Base-by-base conservation (phyloP, 164 flowering plant species). In the Vitis vinifera region DNA sequence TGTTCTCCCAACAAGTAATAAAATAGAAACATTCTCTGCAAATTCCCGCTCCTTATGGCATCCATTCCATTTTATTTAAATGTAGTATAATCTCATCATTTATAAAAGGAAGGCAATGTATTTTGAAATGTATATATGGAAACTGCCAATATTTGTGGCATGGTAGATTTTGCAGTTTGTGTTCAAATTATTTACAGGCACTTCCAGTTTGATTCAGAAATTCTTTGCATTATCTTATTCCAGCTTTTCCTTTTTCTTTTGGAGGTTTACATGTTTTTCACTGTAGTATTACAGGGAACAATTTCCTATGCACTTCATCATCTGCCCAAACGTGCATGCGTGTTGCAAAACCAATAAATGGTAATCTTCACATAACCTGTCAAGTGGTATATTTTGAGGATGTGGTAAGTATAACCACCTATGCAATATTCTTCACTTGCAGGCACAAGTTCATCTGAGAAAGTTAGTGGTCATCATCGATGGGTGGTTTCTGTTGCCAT, bases 281-380 rank as follows among this genome's bases (percentile, higher is more conserved):
- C 47, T 84, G 71, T 70, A 95, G 99, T 81, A 73, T 95, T 74
- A 79, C 90, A 73, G 99, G 99, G 71, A 92, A 95, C 76, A 77
- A 37, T 52, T 86, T 88, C 71, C 91, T 95, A 27, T 95, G 98
- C 76, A 61, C 79, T 61, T 79, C 92, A 55, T 77, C 88, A 57
- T 61, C 81, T 55, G 65, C 76, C n/a, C 73, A 83, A 74, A 62
- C 71, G 75, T 94, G 97, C 80, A 68, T 55, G 67, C 80, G 66
- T 69, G 71, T 55, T 31, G 70, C 81, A 66, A 81, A 82, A 59
- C 86, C 91, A 53, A 70, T 71, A 58, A 83, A 84, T 70, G 85
- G 99, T 95, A 89, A 63, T 58, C 3, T 66, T 30, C 29, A 53
- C 66, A 31, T 16, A 50, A 63, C 23, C 17, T 37, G n/a, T 69